These are phyloP conservation scores for Ambrosiella cleistominuta DNA, from an alignment of 2,329 filamentous ascomycete genomes.

Conservation along the genomic window DNA sequence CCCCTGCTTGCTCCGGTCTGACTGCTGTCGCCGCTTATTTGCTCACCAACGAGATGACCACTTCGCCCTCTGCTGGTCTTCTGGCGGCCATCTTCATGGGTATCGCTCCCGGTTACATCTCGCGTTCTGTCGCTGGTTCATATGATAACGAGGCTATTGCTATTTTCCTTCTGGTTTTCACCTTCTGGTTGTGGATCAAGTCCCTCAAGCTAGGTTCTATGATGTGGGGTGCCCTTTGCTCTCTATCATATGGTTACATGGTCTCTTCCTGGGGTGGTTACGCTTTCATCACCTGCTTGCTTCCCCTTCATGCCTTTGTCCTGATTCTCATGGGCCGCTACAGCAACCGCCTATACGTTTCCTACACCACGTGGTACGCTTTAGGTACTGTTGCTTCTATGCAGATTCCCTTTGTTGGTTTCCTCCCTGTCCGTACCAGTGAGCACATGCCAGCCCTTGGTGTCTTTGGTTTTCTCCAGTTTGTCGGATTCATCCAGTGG, in stretches of 20 bases:
- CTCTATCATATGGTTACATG: constrained; percentile 99
- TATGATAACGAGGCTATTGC: constrained; percentile 99
- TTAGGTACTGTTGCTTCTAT: constrained; percentile 92
- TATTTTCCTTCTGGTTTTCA: constrained; percentile 96
- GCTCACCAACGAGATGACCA: constrained; percentile 90
- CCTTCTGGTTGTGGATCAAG: constrained; percentile 98
- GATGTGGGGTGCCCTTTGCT: constrained; percentile 87
- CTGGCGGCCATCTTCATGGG: constrained; percentile 94
- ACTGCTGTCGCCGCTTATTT: constrained; percentile 89
- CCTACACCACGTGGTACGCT: constrained; percentile 96
- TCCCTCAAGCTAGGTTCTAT: constrained; percentile 90
- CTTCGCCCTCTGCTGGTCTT: constrained; percentile 85
- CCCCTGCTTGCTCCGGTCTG: constrained; percentile 82
- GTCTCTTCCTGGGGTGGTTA: constrained; percentile 99
- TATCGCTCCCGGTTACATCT: constrained; percentile 94
- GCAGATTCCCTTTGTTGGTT: constrained; percentile 98
- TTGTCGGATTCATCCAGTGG: constrained; percentile 83
- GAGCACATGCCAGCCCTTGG: constrained; percentile 96
- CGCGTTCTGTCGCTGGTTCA: constrained; percentile 88
- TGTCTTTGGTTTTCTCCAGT: constrained; percentile 91
- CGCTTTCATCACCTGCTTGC: constrained; percentile 95
- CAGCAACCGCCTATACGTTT: constrained; percentile 83
- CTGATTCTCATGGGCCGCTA: constrained; percentile 94
- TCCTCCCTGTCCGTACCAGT: constrained; percentile 87
- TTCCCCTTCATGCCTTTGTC: constrained; percentile 85